Evolutionary conservation across 345 rosid genomes (phyloP).

Genomic region (Draba incana): DNA sequence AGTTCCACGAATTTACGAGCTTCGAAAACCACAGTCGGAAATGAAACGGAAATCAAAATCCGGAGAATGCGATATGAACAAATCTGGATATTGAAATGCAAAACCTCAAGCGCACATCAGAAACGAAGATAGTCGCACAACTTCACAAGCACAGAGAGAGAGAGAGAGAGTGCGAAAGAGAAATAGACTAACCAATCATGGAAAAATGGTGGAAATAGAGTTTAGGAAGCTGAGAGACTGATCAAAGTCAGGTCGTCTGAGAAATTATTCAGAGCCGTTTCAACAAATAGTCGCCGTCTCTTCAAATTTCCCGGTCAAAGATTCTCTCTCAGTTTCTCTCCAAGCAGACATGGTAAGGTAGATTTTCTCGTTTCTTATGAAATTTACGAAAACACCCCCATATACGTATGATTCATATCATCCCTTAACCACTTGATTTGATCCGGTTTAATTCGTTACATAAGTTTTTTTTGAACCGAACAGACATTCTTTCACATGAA

Average conservation of each 20-base stretch:
- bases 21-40: background rate
- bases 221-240: background rate
- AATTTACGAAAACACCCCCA: constrained; percentile 26
- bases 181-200: constrained; percentile 46
- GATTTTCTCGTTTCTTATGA: background rate
- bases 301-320: constrained; percentile 25
- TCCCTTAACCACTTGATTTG: constrained; percentile 32
- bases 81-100: background rate
- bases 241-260: constrained; percentile 29
- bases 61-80: background rate
- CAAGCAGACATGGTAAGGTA: constrained; percentile 37
- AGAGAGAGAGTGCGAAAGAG: background rate
- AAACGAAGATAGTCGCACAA: background rate
- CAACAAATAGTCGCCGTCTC: constrained; percentile 18
- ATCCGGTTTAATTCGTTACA: constrained; percentile 3
- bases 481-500: background rate
- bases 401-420: constrained; percentile 27
- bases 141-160: too few relatives aligned
- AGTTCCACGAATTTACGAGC: background rate
- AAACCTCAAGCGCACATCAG: background rate
- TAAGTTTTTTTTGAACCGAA: background rate
- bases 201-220: constrained; percentile 19
- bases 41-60: background rate
- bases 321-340: constrained; percentile 22
- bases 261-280: constrained; percentile 10